Base-by-base conservation (phyloP, 441 rosid genomes). In the Croton setiger region DNA sequence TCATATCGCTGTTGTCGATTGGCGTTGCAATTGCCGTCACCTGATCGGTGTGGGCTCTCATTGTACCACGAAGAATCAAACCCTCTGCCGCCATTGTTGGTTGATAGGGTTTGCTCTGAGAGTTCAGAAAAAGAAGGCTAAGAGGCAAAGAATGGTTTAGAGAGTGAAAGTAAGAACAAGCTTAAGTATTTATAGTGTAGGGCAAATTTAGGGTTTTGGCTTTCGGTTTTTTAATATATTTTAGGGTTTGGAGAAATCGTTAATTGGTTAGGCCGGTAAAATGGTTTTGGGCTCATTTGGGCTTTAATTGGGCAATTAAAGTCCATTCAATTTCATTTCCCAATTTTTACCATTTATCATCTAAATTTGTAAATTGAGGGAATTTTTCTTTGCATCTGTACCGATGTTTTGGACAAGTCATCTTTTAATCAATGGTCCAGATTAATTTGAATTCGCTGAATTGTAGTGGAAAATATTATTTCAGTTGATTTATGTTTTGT, bases 1-100 rank as follows among this genome's bases (percentile, higher is more conserved):
- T 91, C 83, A 90, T 92, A 74, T 94, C 92, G 5, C 92, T 66
- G 83, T 94, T 92, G 69, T 94, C 98, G 62, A 88, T 84, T 0
- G 99, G 98, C 0, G 88, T 75, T 21, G 99, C 99, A 70, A 92
- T 92, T 15, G 98, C 99, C 0, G 99, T 95, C n/a, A 95, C 95
- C 84, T 83, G 82, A 73, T 95, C 99, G 65, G 98, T 88, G 85
- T 95, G 99, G 60, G 97, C 88, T 59, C 91, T 83, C 96, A 95
- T 84, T 62, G 98, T 95, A 71, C 97, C 98, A 58, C 83, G 84
- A 53, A 95, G 87, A 9, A 86, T 78, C 66, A 92, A 81, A 23
- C 79, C 84, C 57, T 92, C 98, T 18, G 85, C 81, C 1, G 75
- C 64, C 79, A 76, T 76, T 27, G 54, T 23, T 60, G 13, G 20